phyloP scores from a whole-genome alignment of 2,329 filamentous ascomycete species.

The Penicillium sp. region DNA sequence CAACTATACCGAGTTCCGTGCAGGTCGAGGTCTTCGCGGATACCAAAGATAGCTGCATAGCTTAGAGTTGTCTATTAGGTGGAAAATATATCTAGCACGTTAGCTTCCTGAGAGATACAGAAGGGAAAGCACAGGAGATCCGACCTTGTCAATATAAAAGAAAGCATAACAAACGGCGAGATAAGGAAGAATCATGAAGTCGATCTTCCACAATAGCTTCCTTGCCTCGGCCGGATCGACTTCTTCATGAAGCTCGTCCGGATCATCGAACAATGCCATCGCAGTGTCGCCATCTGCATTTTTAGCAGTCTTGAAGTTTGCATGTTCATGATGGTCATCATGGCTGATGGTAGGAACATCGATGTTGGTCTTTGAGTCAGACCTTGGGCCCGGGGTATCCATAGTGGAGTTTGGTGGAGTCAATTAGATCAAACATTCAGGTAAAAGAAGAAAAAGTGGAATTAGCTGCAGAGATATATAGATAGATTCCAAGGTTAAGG shows the following conservation, averaged over 20 bases:
- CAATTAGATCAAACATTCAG: no score
- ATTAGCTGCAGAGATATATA: background rate
- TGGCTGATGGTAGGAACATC: constrained; percentile 30
- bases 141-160: constrained; percentile 51
- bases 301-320: constrained; percentile 32
- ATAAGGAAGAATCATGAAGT: constrained; percentile 61
- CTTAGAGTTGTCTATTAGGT: constrained; percentile 54
- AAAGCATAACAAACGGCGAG: constrained; percentile 57
- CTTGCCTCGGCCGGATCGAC: constrained; percentile 51
- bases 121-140: constrained; percentile 2
- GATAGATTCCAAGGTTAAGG: background rate
- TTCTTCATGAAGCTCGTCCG: constrained; percentile 49
- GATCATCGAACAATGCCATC: constrained; percentile 51
- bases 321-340: constrained; percentile 25
- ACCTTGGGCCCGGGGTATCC: constrained; percentile 9
- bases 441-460: background rate
- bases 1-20: constrained; percentile 61
- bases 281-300: constrained; percentile 51
- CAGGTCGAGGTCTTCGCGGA: constrained; percentile 59
- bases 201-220: constrained; percentile 56
- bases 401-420: constrained; percentile 6
- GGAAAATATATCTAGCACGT: background rate
- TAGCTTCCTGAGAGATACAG: background rate
- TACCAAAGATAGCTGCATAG: constrained; percentile 67
- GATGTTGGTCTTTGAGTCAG: constrained; percentile 24